Evolutionary conservation across 257 asterid genomes (phyloP).

Genomic region (Voacanga thouarsii): DNA sequence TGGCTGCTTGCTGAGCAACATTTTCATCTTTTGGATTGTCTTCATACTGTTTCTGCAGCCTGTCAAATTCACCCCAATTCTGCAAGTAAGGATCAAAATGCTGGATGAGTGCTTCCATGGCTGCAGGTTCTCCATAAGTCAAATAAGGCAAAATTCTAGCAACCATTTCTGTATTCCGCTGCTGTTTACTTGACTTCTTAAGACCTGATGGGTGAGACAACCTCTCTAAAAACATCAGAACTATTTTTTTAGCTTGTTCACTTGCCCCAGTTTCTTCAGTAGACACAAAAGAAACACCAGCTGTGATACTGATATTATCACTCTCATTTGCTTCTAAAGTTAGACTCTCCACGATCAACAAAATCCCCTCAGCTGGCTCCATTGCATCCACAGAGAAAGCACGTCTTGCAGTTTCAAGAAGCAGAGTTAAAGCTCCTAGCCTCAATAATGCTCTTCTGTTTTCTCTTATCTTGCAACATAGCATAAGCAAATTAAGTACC

Average conservation of each 20-base stretch:
- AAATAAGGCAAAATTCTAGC: constrained; percentile 96
- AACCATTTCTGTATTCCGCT: constrained; percentile 98
- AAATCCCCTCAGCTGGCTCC: constrained; percentile 99
- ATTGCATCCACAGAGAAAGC: constrained; percentile 97
- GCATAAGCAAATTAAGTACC: constrained; percentile 91
- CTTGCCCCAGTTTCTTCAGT: constrained; percentile 84
- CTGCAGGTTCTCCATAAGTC: constrained; percentile 98
- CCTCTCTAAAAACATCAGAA: constrained; percentile 92
- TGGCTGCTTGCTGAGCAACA: constrained; percentile 65
- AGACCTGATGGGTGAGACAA: constrained; percentile 90
- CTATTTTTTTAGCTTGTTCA: constrained; percentile 97
- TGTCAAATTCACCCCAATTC: constrained; percentile 84
- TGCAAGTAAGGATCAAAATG: constrained; percentile 89
- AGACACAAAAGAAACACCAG: constrained; percentile 70
- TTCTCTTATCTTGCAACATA: constrained; percentile 91
- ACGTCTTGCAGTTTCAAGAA: constrained; percentile 97
- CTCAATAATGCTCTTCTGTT: constrained; percentile 78
- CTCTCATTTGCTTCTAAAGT: constrained; percentile 97
- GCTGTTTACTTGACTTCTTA: constrained; percentile 88
- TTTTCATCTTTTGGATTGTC: constrained; percentile 78
- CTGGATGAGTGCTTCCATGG: constrained; percentile 95
- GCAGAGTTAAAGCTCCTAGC: constrained; percentile 81
- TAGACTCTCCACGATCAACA: constrained; percentile 87
- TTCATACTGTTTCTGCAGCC: constrained; percentile 62
- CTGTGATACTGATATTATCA: constrained; percentile 68